phyloP scores from a whole-genome alignment of 1,284 basidiomycete genomes.

The Cryptococcus floricola region DNA sequence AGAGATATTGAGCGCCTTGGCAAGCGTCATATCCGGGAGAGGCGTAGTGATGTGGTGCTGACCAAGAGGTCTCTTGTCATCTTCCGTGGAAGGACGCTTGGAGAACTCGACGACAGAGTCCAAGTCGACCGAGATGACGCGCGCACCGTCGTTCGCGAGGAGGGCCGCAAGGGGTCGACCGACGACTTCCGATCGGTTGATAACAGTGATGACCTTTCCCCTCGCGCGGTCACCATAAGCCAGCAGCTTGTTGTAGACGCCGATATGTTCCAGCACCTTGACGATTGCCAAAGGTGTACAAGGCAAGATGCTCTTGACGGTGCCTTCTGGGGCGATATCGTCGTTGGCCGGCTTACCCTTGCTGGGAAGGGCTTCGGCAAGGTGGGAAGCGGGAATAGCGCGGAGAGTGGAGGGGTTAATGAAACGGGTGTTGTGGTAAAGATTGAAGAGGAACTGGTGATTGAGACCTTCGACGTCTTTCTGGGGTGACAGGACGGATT shows the following conservation, averaged over 20 bases:
- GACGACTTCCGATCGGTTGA: constrained; percentile 95
- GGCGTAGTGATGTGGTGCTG: constrained; percentile 79
- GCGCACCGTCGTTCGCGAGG: constrained; percentile 90
- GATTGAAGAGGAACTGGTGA: constrained; percentile 92
- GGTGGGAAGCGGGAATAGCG: constrained; percentile 41
- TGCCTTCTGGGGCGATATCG: constrained; percentile 61
- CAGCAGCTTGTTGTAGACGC: constrained; percentile 87
- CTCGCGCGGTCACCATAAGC: constrained; percentile 93
- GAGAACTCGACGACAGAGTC: constrained; percentile 77
- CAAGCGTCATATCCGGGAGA: constrained; percentile 58
- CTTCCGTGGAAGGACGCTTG: constrained; percentile 63
- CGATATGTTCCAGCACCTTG: constrained; percentile 84
- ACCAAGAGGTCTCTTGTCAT: constrained; percentile 56
- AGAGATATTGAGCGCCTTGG: constrained; percentile 71
- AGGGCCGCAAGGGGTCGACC: constrained; percentile 90
- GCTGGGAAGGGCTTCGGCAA: constrained; percentile 33
- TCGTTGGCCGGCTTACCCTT: background rate
- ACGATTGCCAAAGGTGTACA: constrained; percentile 96
- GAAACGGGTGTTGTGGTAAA: constrained; percentile 88
- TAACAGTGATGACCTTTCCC: constrained; percentile 87
- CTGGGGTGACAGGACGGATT: constrained; percentile 71
- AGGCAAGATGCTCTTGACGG: constrained; percentile 69
- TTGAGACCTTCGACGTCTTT: constrained; percentile 98
- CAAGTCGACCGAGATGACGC: constrained; percentile 91
- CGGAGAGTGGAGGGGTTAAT: constrained; percentile 51